Evolutionary conservation across 768 basidiomycete species (phyloP), one percentile per base, ranked within the genome.

Genomic region (Crepidotus variabilis): DNA sequence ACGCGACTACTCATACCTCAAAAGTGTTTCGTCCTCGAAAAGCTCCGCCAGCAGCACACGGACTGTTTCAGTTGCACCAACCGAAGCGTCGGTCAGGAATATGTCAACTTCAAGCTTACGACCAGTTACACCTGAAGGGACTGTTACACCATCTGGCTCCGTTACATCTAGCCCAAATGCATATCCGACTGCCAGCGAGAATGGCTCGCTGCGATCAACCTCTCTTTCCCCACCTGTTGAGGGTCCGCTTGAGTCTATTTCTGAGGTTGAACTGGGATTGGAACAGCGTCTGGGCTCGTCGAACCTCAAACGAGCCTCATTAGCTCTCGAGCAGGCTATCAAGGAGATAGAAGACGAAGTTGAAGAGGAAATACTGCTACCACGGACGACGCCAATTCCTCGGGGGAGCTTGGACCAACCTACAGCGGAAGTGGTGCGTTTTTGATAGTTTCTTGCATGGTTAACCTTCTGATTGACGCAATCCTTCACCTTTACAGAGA

Each of bases 321-420:
- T 88, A 67, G 90, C 91, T 0, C 68, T 94, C 34, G 87, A 88
- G 61, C 78, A 84, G 57, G 92, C 80, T 10, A 89, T 94, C 55
- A 81, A 83, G 63, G 88, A 91, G 67, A 80, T 92, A 48, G 89
- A 91, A 65, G 88, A 90, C 60, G 82, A 83, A 60, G 76, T 76
- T 0, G 89, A 88, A 59, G 89, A 92, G 68, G 85, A 90, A 69
- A 86, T 91, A 58, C 75, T 91, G 61, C 78, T 91, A 74, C 86
- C 86, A 45, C 80, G 89, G 55, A 83, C 84, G 39, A 75, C 78
- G 18, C 79, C 79, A 50, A 69, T 78, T 52, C 71, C 76, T 55
- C 78, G 82, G 35, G 62, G 67, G 16, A 71, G 65, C 60, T 57
- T 68, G 33, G 75, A 77, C 51, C 69, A 68, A 20, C 65, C 66